Evolutionary conservation across 164 flowering plant genomes (phyloP).

Genomic region (Dillenia suffruticosa): DNA sequence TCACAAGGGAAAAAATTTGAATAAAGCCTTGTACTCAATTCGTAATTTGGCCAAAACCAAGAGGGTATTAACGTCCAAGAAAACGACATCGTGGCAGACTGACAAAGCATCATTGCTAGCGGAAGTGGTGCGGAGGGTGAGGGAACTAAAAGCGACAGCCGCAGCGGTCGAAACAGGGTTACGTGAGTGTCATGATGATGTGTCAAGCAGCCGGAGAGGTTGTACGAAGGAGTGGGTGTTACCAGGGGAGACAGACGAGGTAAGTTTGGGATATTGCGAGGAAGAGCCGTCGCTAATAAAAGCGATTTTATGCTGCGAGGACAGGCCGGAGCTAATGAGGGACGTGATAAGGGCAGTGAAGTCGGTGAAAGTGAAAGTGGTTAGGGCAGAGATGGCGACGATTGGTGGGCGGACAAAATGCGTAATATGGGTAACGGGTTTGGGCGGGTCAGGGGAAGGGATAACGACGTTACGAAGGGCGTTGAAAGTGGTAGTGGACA

Average conservation of each 20-base stretch:
- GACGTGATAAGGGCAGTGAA: slow-evolving; percentile 30
- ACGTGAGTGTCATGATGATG: not conserved
- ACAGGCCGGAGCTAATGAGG: slow-evolving; percentile 27
- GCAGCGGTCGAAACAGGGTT: not conserved
- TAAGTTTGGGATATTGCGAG: slow-evolving; percentile 14
- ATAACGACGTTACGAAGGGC: slow-evolving; percentile 21
- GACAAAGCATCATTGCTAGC: slow-evolving; percentile 49
- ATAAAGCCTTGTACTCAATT: not conserved
- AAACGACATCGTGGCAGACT: slow-evolving; percentile 14
- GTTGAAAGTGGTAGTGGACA: slow-evolving; percentile 23
- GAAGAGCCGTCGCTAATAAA: slow-evolving; percentile 14
- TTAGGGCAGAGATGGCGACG: slow-evolving; percentile 39
- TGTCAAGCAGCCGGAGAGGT: not conserved
- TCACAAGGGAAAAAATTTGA: not conserved
- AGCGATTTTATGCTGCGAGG: slow-evolving; percentile 39
- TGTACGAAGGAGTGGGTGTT: slow-evolving; percentile 1
- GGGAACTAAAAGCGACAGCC: slow-evolving; percentile 25
- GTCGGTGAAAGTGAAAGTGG: slow-evolving; percentile 24
- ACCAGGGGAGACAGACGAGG: slow-evolving; percentile 30
- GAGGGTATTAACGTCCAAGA: not conserved
- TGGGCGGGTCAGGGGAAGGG: slow-evolving; percentile 17
- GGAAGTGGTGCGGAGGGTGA: slow-evolving; percentile 33
- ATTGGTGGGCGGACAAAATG: slow-evolving; percentile 43
- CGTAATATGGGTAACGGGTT: slow-evolving; percentile 27
- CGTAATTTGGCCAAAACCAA: too few species aligned